A percentile compares a stretch with the other conserved stretches of the same genome.
phyloP scores from a whole-genome alignment of 352 stramenopile species.

The Discostella stelligera region DNA sequence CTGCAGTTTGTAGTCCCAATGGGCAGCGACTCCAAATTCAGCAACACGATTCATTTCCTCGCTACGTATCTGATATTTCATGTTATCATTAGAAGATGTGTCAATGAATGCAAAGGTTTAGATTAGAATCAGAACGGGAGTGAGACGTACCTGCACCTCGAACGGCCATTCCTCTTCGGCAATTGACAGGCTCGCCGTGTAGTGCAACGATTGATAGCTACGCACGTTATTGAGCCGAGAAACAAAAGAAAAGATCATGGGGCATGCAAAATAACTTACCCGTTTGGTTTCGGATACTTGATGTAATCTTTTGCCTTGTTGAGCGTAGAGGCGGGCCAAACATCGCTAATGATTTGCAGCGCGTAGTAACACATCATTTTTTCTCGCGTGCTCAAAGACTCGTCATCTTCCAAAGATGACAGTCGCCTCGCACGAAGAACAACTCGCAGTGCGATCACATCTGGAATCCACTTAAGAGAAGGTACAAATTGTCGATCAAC shows the following conservation, averaged over 20 bases:
- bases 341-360: slow-evolving; percentile 55
- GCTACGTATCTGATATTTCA: slow-evolving; percentile 65
- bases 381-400: slow-evolving; percentile 52
- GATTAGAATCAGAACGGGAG: not conserved
- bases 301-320: slow-evolving; percentile 84
- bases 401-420: slow-evolving; percentile 46
- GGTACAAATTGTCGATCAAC: not conserved
- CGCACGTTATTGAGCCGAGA: not conserved
- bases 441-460: slow-evolving; percentile 77
- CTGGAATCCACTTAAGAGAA: slow-evolving; percentile 49
- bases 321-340: slow-evolving; percentile 53
- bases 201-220: slow-evolving; percentile 83
- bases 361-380: slow-evolving; percentile 80
- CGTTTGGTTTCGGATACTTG: slow-evolving; percentile 83
- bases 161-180: slow-evolving; percentile 70
- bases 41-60: slow-evolving; percentile 79
- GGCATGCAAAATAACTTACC: slow-evolving; percentile 21
- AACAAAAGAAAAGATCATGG: not conserved
- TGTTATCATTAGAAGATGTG: not conserved
- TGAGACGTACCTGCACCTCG: slow-evolving; percentile 59
- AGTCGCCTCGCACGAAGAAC: slow-evolving; percentile 59
- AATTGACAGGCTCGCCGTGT: slow-evolving; percentile 61
- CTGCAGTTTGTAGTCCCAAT: slow-evolving; percentile 77
- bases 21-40: slow-evolving; percentile 76
- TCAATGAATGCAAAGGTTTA: not conserved